Evolutionary conservation across 257 asterid genomes (phyloP), one percentile per base, ranked within the genome.

Genomic region (Solanum paucissectum): DNA sequence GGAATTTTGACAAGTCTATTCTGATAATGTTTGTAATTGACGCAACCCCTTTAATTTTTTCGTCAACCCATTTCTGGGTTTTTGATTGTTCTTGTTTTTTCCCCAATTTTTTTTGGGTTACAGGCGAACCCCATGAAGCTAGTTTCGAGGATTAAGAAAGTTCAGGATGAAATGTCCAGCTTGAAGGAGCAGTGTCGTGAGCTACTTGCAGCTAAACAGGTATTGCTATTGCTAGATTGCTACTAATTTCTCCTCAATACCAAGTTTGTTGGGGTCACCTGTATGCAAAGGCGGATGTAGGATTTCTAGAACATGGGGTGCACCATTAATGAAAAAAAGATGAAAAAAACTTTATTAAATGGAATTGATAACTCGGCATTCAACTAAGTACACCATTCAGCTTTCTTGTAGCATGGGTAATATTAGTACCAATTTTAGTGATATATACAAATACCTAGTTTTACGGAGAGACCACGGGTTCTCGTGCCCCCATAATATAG

Each of bases 121-220:
- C 89, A 97, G 99, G 96, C 94, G 32, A 95, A 97, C 88, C 99
- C 98, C 5, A 97, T 95, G 99, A 94, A 92, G 90, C 93, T 97
- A 86, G 95, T 95, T 90, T 94, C 94, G 2, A 91, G 99, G 88
- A 93, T 94, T 89, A 97, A 95, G 88, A 95, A 93, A 90, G 94
- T 97, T 12, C 94, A 97, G 87, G 98, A 93, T 60, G 98, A 97
- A 42, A 91, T 97, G 96, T 91, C 93, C 5, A 91, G 90, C 62
- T 74, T 97, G 88, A 94, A 94, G 91, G 97, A 94, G 52, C 97
- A 97, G 88, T 97, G 99, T 85, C 95, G 98, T 69, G 95, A 96
- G 93, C 93, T 97, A 84, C 98, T 97, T n/a, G 92, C 96, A 5
- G 98, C 98, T 32, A 97, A 97, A 90, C 98, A 97, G 99, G 98